Base-by-base conservation (phyloP, 192 early-diverging fungal genomes). In the Haplosporangium gracile region DNA sequence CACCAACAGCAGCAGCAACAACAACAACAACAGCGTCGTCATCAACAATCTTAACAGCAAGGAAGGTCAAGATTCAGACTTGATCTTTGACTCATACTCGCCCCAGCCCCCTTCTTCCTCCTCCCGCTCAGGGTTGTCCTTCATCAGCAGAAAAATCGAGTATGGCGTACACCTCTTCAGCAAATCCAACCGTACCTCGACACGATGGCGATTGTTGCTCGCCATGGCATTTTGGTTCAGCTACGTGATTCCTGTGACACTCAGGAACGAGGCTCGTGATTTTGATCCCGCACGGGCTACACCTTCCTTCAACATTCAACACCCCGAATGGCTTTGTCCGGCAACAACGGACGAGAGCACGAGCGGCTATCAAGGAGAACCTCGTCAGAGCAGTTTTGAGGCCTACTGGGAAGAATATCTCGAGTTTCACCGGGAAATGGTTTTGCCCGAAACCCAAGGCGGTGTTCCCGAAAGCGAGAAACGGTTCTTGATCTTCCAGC, bases 351-450 rank as follows among this genome's bases (percentile, higher is more conserved):
- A 51, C 10, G 60, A 65, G 60, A 65, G 29, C 26, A 26, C 29
- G 11, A 65, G 26, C 26, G 60, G 60, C 3, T 65, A 32, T 65
- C 2, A 26, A 1, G 57, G 75, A 53, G 38, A 73, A 2, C 69
- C 83, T 24, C 83, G 78, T 13, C 69, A 73, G 70, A 63, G 72
- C 15, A 47, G 68, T 2, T 86, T 86, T 78, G 84, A 86, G 1
- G 79, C 68, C 0, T 86, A 86, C 47, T 86, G 84, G 84, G 55
- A 86, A 38, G 84, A 86, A 39, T 86, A 86, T 24, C 65, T 86
- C 22, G 24, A 86, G 26, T 86, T 86, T 34, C 84, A 86, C 39
- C 45, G n/a, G 22, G 32, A 55, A 20, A 86, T 81, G 79, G 79
- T 86, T 32, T 2, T 63, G 5, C 84, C 84, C 11, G 84, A 86